Percentiles rank a stretch among this genome's conserved stretches.
Evolutionary conservation across 169 alveolate genomes (phyloP).

Genomic region (Babesia sp.): DNA sequence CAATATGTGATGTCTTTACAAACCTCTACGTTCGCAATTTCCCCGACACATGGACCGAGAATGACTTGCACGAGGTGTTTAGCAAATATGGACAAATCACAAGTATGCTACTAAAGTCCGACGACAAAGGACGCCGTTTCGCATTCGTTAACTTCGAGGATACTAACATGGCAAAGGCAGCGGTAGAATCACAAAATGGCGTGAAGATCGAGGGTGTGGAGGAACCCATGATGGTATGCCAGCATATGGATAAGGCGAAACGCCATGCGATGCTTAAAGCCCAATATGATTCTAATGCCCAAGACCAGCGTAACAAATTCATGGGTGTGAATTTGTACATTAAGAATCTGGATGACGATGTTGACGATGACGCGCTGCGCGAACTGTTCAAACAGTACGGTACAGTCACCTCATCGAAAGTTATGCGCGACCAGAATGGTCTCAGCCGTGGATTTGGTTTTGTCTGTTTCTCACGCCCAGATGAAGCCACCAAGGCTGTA

Average conservation of each 20-base stretch:
- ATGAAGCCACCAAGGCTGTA: conserved; percentile 96
- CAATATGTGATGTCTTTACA: conserved; percentile 69
- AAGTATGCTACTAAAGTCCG: conserved; percentile 81
- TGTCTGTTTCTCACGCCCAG: conserved; percentile 93
- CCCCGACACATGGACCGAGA: conserved; percentile 87
- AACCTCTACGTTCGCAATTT: conserved; percentile 90
- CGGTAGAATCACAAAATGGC: conserved; percentile 85
- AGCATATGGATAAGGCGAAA: conserved; percentile 88
- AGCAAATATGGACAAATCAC: conserved; percentile 89
- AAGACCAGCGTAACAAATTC: conserved; percentile 73
- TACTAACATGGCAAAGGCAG: conserved; percentile 85
- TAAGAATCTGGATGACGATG: conserved; percentile 88
- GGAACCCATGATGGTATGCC: conserved; percentile 83
- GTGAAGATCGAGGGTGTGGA: conserved; percentile 69
- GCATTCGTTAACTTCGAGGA: conserved; percentile 88
- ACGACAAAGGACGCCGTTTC: conserved; percentile 84
- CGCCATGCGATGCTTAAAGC: conserved; percentile 86
- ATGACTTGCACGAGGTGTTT: conserved; percentile 72
- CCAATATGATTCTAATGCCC: conserved; percentile 76
- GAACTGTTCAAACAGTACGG: conserved; percentile 89
- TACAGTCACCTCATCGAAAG: conserved; percentile 87
- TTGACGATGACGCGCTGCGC: conserved; percentile 85
- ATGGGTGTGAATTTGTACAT: conserved; percentile 89
- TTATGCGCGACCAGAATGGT: conserved; percentile 91
- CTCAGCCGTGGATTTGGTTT: conserved; percentile 96